phyloP scores from a whole-genome alignment of 129 eudicot species.

The Logfia minima region DNA sequence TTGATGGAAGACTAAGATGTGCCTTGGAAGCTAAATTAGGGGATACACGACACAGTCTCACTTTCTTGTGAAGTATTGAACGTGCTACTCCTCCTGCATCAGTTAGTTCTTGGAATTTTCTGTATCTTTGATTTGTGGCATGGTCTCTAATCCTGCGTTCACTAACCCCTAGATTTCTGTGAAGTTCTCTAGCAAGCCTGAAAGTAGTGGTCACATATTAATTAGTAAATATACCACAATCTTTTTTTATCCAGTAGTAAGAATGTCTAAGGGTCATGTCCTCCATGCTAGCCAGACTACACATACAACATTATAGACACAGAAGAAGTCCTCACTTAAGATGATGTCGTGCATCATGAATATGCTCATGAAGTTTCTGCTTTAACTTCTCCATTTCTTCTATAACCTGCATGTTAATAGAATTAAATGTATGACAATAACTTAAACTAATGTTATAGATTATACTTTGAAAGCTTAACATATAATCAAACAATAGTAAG shows the following conservation, averaged over 20 bases:
- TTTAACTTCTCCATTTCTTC: constrained; percentile 91
- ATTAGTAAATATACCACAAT: neutral
- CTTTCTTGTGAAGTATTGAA: constrained; percentile 65
- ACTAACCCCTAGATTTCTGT: constrained; percentile 44
- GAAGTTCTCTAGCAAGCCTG: constrained; percentile 73
- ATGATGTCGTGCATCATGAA: constrained; percentile 55
- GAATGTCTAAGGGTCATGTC: neutral
- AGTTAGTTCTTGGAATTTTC: constrained; percentile 64
- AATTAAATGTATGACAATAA: constrained; percentile 11
- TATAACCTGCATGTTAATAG: constrained; percentile 61
- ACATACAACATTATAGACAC: neutral
- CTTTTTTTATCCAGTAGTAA: neutral
- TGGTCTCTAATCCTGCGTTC: constrained; percentile 57
- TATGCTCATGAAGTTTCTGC: constrained; percentile 64
- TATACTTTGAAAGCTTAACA: too few relatives aligned
- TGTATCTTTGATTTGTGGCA: constrained; percentile 43
- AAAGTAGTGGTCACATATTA: neutral
- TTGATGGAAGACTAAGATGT: constrained; percentile 23
- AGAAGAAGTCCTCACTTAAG: constrained; percentile 59
- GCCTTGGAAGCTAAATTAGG: constrained; percentile 27
- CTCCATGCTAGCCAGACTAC: neutral
- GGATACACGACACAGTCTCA: constrained; percentile 54
- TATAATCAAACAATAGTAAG: too few relatives aligned
- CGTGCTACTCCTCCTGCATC: constrained; percentile 70
- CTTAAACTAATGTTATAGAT: neutral